Evolutionary conservation across 2,329 filamentous ascomycete species (phyloP), one percentile per base, ranked within the genome.

Genomic region (Escovopsis weberi): DNA sequence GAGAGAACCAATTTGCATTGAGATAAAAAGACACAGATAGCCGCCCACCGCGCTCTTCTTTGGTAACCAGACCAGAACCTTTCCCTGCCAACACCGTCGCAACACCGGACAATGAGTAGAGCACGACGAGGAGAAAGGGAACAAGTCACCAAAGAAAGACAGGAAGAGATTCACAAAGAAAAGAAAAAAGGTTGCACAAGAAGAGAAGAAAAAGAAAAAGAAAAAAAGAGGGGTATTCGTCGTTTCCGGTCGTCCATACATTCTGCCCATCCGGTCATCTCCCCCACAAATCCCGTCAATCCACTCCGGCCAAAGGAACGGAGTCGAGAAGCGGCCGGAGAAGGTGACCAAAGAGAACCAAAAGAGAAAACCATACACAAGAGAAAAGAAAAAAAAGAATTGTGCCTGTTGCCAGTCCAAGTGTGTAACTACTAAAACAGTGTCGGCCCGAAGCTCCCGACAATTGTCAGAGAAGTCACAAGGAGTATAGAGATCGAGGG

Each of bases 171-270:
- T 42, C 39, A 39, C 39, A 43, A 46, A 39, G 39, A 42, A 30
- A 47, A 47, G 46, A 48, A 41, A 43, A 53, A 53, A 54, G 51
- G 53, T 51, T 53, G 55, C n/a, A 42, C 41, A 43, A 37, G 39
- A 43, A 45, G 46, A 43, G 42, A 42, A 47, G 40, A 44, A 50
- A 47, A 50, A 49, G 51, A 45, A 45, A 47, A 47, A 47, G 47
- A 41, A 43, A 53, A 53, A 55, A 51, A 53, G 51, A 54, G 55
- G 62, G 62, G 62, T 65, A 66, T 66, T 62, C 63, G 57, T 66
- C 62, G 52, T 63, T 53, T 60, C 57, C 55, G 60, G 57, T 65
- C 62, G 54, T 65, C 59, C 62, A 64, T 63, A 52, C 63, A 62
- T 63, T 64, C 61, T 63, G 56, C 54, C 59, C 59, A 51, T 61